Evolutionary conservation across 495 filamentous ascomycete species (phyloP).

Genomic region (Bathelium albidoporum): DNA sequence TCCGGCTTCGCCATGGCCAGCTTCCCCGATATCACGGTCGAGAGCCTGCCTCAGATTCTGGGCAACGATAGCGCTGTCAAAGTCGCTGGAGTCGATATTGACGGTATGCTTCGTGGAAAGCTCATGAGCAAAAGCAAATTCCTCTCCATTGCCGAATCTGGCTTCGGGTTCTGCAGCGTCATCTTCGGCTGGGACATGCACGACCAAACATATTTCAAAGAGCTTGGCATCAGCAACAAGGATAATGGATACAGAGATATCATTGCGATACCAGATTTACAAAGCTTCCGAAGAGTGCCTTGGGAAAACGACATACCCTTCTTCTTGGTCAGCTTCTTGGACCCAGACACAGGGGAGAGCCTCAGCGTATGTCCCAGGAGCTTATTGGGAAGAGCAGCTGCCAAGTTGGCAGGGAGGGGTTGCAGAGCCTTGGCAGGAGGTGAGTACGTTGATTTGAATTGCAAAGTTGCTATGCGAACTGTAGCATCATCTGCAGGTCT

Average conservation of each 20-base stretch:
- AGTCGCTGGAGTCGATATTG: slow-evolving; percentile 82
- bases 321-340: slow-evolving; percentile 81
- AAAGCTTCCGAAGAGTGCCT: slow-evolving; percentile 77
- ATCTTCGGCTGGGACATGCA: slow-evolving; percentile 99
- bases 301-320: slow-evolving; percentile 93
- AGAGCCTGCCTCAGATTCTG: slow-evolving; percentile 55
- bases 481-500: background rate
- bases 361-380: slow-evolving; percentile 76
- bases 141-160: slow-evolving; percentile 65
- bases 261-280: slow-evolving; percentile 71
- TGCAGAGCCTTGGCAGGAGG: slow-evolving; percentile 88
- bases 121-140: slow-evolving; percentile 96
- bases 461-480: background rate
- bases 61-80: slow-evolving; percentile 70
- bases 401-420: slow-evolving; percentile 54
- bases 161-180: slow-evolving; percentile 95
- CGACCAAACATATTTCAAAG: slow-evolving; percentile 74
- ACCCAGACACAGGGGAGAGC: slow-evolving; percentile 57
- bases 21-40: slow-evolving; percentile 41
- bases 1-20: slow-evolving; percentile 8
- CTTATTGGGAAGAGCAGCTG: slow-evolving; percentile 54
- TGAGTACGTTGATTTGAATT: slow-evolving; percentile 34
- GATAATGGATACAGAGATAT: slow-evolving; percentile 90
- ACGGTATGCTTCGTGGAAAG: slow-evolving; percentile 86
- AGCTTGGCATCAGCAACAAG: slow-evolving; percentile 81